Evolutionary conservation across 1,139 yeast genomes (phyloP).

Genomic region (Magnusiomyces ingens): DNA sequence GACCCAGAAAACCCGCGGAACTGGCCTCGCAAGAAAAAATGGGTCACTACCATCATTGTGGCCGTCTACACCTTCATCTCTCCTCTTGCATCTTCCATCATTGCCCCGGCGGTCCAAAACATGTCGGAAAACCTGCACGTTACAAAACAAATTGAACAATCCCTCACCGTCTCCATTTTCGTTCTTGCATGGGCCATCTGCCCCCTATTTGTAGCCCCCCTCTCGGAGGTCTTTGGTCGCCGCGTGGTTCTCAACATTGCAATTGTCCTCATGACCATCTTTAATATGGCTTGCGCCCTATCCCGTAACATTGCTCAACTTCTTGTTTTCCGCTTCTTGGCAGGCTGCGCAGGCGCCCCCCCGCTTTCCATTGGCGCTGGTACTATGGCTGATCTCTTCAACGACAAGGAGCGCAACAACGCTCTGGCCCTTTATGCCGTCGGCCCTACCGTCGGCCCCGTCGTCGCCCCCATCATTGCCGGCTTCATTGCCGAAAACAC

Average conservation of each 20-base stretch:
- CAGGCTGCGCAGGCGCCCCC: constrained; percentile 64
- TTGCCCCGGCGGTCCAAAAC: constrained; percentile 47
- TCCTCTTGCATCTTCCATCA: constrained; percentile 51
- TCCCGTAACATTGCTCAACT: constrained; percentile 57
- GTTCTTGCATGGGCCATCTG: constrained; percentile 70
- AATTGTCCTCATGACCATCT: constrained; percentile 48
- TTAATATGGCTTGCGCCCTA: constrained; percentile 62
- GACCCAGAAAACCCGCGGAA: constrained; percentile 49
- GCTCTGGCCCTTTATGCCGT: constrained; percentile 69
- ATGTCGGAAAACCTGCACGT: constrained; percentile 44
- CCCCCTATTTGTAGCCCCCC: constrained; percentile 64
- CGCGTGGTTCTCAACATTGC: constrained; percentile 57
- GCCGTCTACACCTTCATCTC: constrained; percentile 42
- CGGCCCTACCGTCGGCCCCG: constrained; percentile 71
- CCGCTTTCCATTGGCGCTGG: constrained; percentile 77
- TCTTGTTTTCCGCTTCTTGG: constrained; percentile 57
- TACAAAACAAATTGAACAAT: constrained; percentile 38
- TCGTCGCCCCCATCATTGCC: constrained; percentile 62
- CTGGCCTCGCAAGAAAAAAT: constrained; percentile 39
- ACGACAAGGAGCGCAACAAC: constrained; percentile 51
- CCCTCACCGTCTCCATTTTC: constrained; percentile 52
- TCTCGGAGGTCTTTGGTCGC: constrained; percentile 69
- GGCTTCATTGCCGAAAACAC: constrained; percentile 54
- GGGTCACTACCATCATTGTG: constrained; percentile 48
- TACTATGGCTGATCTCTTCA: constrained; percentile 58